Evolutionary conservation across 192 early-diverging fungal species (phyloP).

Genomic region (Coemansia sp.): DNA sequence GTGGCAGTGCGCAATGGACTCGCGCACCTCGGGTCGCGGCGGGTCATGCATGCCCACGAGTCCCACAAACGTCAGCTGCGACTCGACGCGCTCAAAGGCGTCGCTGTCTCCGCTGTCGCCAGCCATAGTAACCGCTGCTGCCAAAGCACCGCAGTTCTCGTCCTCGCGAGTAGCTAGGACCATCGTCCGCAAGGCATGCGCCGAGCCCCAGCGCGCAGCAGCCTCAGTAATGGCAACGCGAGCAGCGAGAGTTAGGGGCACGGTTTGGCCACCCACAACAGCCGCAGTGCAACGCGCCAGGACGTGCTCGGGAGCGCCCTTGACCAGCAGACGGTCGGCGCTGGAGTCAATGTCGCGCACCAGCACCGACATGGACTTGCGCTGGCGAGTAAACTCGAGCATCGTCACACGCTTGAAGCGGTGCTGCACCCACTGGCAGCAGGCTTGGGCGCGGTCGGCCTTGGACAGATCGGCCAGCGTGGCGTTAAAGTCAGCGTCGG

Average conservation of each 20-base stretch:
- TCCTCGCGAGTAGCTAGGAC: slow-evolving; percentile 86
- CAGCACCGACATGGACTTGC: slow-evolving; percentile 98
- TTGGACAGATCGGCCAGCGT: slow-evolving; percentile 54
- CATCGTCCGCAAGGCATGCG: slow-evolving; percentile 82
- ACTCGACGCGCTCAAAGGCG: slow-evolving; percentile 71
- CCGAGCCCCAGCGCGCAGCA: slow-evolving; percentile 73
- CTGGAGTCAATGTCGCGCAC: slow-evolving; percentile 42
- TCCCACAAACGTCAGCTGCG: slow-evolving; percentile 91
- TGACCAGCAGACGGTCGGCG: slow-evolving; percentile 69
- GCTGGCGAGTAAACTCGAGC: slow-evolving; percentile 94
- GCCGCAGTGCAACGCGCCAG: slow-evolving; percentile 79
- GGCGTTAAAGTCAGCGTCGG: slow-evolving; percentile 68
- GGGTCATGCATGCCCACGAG: slow-evolving; percentile 98
- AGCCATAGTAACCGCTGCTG: slow-evolving; percentile 49
- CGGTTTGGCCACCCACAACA: slow-evolving; percentile 30
- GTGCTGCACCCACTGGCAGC: slow-evolving; percentile 71
- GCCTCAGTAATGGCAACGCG: slow-evolving; percentile 65
- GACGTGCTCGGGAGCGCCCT: slow-evolving; percentile 94
- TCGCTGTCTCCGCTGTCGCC: slow-evolving; percentile 28
- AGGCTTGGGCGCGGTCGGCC: slow-evolving; percentile 65
- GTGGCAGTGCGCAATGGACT: slow-evolving; percentile 82
- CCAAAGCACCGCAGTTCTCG: slow-evolving; percentile 37
- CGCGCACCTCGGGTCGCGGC: slow-evolving; percentile 87
- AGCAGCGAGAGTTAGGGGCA: slow-evolving; percentile 68
- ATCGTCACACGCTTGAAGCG: slow-evolving; percentile 65